phyloP scores from a whole-genome alignment of 1,284 basidiomycete species.

The Ustilago sp. region DNA sequence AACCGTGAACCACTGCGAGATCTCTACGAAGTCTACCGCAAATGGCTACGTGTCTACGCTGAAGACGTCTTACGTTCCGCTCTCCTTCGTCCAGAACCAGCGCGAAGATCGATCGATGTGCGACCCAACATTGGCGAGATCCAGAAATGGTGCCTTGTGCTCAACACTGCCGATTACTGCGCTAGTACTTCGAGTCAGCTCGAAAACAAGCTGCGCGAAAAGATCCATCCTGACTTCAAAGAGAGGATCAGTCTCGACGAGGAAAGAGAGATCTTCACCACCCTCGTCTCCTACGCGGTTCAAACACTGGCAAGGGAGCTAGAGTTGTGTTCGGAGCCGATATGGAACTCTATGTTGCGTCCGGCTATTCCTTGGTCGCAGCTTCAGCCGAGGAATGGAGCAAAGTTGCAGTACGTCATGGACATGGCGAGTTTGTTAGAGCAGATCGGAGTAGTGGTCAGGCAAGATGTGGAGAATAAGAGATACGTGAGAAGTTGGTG shows the following conservation, averaged over 20 bases:
- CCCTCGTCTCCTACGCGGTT: conserved; percentile 56
- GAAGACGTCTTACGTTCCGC: conserved; percentile 79
- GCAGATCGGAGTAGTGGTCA: conserved; percentile 62
- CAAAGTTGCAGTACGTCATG: conserved; percentile 59
- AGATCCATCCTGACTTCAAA: conserved; percentile 79
- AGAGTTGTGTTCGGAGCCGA: conserved; percentile 56
- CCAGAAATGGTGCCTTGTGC: conserved; percentile 73
- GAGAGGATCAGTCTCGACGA: conserved; percentile 84
- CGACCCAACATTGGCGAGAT: conserved; percentile 55
- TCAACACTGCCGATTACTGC: conserved; percentile 99
- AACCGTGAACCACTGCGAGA: conserved; percentile 63
- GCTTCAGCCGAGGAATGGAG: conserved; percentile 21
- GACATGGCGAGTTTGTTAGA: conserved; percentile 62
- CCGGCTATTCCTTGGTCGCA: conserved; percentile 59
- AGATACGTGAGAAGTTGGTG: conserved; percentile 66
- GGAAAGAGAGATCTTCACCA: conserved; percentile 83
- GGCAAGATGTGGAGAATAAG: conserved; percentile 67
- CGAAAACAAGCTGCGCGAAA: conserved; percentile 88
- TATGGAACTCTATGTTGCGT: conserved; percentile 63
- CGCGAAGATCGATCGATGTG: conserved; percentile 52
- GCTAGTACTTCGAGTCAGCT: conserved; percentile 90
- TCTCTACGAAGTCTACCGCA: conserved; percentile 75
- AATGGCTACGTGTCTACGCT: conserved; percentile 93
- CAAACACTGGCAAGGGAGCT: conserved; percentile 57
- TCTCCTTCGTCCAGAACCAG: conserved; percentile 75